Percentiles rank a stretch among this genome's conserved stretches.
These are phyloP conservation scores for Endoconidiophora laricicola DNA, from an alignment of 2,329 filamentous ascomycete species.

Conservation along the genomic window DNA sequence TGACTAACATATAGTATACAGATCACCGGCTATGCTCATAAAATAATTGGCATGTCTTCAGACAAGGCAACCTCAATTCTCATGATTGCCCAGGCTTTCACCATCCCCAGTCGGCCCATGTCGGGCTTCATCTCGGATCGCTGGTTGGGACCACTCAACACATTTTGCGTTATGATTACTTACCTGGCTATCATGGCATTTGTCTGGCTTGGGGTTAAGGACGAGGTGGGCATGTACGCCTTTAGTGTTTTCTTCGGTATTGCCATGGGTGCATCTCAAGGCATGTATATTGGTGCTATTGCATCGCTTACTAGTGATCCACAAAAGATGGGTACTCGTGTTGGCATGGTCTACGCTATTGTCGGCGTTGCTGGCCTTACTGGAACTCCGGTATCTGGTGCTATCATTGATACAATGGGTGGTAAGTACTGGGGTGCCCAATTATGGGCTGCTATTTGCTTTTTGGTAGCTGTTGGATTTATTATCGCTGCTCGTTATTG, in stretches of 20 bases:
- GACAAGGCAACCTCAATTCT: conserved; percentile 36
- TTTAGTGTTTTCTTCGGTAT: conserved; percentile 30
- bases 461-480: conserved; percentile 20
- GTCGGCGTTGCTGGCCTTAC: conserved; percentile 27
- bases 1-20: conserved; percentile 15
- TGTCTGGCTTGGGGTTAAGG: conserved; percentile 37
- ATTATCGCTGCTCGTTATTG: conserved; percentile 20
- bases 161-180: conserved; percentile 31
- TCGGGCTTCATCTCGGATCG: conserved; percentile 36
- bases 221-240: conserved; percentile 24
- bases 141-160: conserved; percentile 36
- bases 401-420: conserved; percentile 26
- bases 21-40: conserved; percentile 29
- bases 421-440: conserved; percentile 28
- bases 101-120: conserved; percentile 36
- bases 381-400: conserved; percentile 28
- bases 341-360: conserved; percentile 29
- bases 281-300: conserved; percentile 25
- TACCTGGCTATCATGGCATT: conserved; percentile 32
- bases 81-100: conserved; percentile 39
- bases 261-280: conserved; percentile 26
- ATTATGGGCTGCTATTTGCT: conserved; percentile 29
- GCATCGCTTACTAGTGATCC: conserved; percentile 27
- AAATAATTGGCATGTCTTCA: conserved; percentile 29
- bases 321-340: conserved; percentile 27